Base-by-base conservation (phyloP, 257 asterid species). In the Ilex asprella region DNA sequence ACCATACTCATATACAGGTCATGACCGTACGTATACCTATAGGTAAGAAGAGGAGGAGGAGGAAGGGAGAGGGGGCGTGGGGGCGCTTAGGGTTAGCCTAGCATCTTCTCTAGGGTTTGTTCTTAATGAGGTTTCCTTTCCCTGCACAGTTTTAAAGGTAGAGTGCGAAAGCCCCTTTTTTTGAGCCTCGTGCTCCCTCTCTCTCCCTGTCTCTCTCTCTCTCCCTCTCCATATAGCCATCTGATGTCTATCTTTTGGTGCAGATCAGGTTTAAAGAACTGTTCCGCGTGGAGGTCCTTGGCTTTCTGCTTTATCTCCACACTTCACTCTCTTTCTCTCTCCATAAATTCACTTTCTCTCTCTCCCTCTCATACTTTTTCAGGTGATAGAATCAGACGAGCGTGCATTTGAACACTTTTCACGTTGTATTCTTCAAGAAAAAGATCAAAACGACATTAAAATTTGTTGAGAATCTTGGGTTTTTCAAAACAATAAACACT, bases 391-490 rank as follows among this genome's bases (percentile, higher is more conserved):
- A 16, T 30, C 63, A 59, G 64, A 44, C 31, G 67, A 53, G 67
- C 67, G 67, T 52, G 67, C 60, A 53, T 5, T 52, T 52, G 12
- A 63, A 63, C 32, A 50, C 60, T 63, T 63, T 63, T 63, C 60
- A 63, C 53, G 60, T 21, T 31, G 52, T 46, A 50, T 21, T 62
- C 31, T 31, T 16, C 10, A 13, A 41, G 13, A 10, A n/a, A 32
- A 10, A 14, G 30, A 31, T 31, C 32, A 52, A 31, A 12, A 31
- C 10, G 12, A 21, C 31, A 53, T 54, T n/a, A 16, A 51, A 53
- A 15, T 14, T 9, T 16, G 65, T 35, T 61, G 27, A 49, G 56
- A 61, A 61, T 61, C 65, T 60, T 46, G 55, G 32, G 12, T 27
- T 61, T 61, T 61, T 10, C 44, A 61, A 27, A 49, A 46, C n/a